These are phyloP conservation scores for Alternaria triticina DNA, from an alignment of 2,329 filamentous ascomycete genomes.

Conservation along the genomic window DNA sequence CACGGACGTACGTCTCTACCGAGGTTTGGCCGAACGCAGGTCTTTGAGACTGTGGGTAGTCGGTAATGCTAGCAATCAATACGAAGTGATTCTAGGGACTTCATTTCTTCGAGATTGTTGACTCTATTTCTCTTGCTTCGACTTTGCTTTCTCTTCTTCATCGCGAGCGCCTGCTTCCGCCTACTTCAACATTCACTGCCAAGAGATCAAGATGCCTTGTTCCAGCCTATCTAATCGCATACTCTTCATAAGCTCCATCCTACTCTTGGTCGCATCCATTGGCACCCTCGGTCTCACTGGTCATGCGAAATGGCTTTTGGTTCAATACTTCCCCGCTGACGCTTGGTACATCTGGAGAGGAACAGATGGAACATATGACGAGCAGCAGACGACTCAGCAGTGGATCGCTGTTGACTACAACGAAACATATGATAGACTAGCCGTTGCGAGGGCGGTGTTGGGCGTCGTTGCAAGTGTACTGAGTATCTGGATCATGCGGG, in stretches of 20 bases:
- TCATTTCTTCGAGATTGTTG: neutral
- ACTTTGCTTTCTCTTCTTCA: neutral
- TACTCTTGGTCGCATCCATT: neutral
- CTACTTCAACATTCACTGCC: neutral
- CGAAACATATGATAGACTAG: neutral
- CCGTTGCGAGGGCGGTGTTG: neutral
- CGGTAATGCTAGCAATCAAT: neutral
- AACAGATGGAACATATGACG: neutral
- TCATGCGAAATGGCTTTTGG: neutral
- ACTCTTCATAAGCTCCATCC: neutral
- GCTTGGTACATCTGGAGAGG: slow-evolving; percentile 2
- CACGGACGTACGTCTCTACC: neutral
- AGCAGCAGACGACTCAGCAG: neutral
- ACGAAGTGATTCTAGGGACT: neutral
- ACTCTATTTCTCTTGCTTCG: neutral
- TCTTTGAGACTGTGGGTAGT: neutral
- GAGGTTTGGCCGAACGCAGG: neutral
- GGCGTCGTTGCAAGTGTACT: neutral
- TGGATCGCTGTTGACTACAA: neutral
- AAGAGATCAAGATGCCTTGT: neutral
- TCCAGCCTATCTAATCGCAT: neutral
- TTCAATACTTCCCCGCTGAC: neutral
- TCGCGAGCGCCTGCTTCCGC: neutral
- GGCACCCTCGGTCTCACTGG: neutral
- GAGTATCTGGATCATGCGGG: neutral